These are phyloP conservation scores for Laetiporus sulphureus DNA, from an alignment of 1,284 basidiomycete genomes.

Conservation along the genomic window DNA sequence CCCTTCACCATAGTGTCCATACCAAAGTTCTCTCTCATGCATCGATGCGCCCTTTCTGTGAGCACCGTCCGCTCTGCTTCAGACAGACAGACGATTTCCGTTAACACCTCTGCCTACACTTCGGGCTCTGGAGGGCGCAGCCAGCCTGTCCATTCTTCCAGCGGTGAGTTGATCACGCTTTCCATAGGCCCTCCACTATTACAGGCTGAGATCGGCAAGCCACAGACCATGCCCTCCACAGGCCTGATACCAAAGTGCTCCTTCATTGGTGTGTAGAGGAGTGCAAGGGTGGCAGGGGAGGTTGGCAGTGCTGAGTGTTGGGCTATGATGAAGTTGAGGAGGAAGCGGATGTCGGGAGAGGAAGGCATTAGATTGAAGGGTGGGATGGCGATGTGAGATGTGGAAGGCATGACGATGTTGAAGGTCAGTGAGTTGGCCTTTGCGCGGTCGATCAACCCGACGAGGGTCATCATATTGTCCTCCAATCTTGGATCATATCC, in stretches of 20 bases:
- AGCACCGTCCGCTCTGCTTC: constrained; percentile 41
- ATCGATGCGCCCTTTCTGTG: constrained; percentile 42
- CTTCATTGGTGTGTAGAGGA: constrained; percentile 92
- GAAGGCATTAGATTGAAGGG: constrained; percentile 27
- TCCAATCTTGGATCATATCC: constrained; percentile 68
- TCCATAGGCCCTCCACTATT: constrained; percentile 91
- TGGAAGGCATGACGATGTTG: constrained; percentile 41
- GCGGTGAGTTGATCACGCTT: constrained; percentile 61
- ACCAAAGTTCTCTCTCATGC: constrained; percentile 56
- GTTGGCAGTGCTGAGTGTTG: constrained; percentile 77
- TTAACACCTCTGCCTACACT: constrained; percentile 66
- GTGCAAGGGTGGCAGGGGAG: constrained; percentile 54
- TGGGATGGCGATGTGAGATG: constrained; percentile 31
- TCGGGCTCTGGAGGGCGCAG: constrained; percentile 54
- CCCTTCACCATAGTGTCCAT: constrained; percentile 62
- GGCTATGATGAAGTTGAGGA: constrained; percentile 79
- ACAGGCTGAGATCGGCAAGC: constrained; percentile 85
- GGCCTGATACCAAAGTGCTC: constrained; percentile 99
- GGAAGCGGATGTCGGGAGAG: constrained; percentile 67
- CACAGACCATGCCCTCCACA: constrained; percentile 91
- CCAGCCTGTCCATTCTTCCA: constrained; percentile 56
- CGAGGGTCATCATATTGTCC: constrained; percentile 67
- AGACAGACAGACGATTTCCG: constrained; percentile 51
- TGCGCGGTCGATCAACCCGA: constrained; percentile 49
- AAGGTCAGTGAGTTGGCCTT: constrained; percentile 45